Evolutionary conservation across 1,284 basidiomycete genomes (phyloP).

Genomic region (Volvariella surrecta): DNA sequence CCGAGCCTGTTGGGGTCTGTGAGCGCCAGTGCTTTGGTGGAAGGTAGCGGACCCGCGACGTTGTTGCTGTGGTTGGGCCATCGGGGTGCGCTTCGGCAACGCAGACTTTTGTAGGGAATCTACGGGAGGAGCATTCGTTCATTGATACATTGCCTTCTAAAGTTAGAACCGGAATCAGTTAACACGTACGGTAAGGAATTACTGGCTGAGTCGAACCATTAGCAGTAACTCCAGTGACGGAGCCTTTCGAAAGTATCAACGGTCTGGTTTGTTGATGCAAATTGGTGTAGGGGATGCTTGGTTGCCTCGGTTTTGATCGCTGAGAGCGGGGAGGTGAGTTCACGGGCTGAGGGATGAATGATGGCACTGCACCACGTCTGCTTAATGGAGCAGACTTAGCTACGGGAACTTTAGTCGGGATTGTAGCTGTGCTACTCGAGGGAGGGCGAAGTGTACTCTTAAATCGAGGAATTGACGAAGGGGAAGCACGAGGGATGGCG

Average conservation of each 20-base stretch:
- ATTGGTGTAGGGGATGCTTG: too few species aligned
- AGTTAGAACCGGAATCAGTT: constrained; percentile 33
- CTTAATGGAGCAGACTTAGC: constrained; percentile 25
- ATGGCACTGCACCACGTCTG: constrained; percentile 34
- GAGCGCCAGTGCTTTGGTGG: too few species aligned
- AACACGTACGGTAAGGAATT: constrained; percentile 39
- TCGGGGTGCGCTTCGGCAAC: too few species aligned
- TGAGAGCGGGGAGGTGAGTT: constrained; percentile 22
- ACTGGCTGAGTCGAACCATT: constrained; percentile 52
- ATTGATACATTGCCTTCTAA: constrained; percentile 21
- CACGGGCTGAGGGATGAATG: constrained; percentile 44
- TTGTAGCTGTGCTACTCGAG: too few species aligned
- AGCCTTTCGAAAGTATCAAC: too few species aligned
- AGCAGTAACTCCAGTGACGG: constrained; percentile 13
- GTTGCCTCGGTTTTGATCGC: constrained; percentile 13
- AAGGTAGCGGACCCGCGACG: too few species aligned
- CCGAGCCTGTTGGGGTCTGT: too few species aligned
- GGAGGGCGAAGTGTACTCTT: constrained; percentile 1
- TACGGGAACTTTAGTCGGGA: constrained; percentile 13
- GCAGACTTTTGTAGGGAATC: too few species aligned
- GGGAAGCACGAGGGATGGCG: constrained; percentile 17
- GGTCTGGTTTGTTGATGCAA: too few species aligned
- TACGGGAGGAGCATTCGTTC: too few species aligned
- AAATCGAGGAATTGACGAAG: constrained; percentile 45
- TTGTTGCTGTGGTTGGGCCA: too few species aligned